phyloP scores from a whole-genome alignment of 495 filamentous ascomycete genomes.

The Ramalina peruviana region DNA sequence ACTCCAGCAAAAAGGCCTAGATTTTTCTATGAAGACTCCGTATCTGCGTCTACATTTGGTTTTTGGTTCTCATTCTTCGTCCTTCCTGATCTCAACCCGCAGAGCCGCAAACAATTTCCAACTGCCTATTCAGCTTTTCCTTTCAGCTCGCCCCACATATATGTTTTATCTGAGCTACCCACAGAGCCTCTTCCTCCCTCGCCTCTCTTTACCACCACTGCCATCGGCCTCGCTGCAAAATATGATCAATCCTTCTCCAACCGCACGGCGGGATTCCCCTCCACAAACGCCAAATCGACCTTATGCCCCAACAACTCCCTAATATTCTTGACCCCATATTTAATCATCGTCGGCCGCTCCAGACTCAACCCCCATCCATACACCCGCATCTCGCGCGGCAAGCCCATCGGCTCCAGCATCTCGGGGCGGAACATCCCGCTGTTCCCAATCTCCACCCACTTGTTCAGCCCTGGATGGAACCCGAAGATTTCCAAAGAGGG shows the following conservation, averaged over 20 bases:
- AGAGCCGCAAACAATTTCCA: too few relatives aligned
- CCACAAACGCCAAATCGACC: slow-evolving; percentile 71
- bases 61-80: too few relatives aligned
- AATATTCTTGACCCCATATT: slow-evolving; percentile 62
- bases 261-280: slow-evolving; percentile 69
- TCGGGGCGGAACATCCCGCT: slow-evolving; percentile 96
- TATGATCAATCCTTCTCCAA: slow-evolving; percentile 35
- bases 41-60: too few relatives aligned
- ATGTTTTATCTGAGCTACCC: too few relatives aligned
- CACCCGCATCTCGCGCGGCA: slow-evolving; percentile 74
- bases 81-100: too few relatives aligned
- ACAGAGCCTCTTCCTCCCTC: too few relatives aligned
- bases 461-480: slow-evolving; percentile 70
- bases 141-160: too few relatives aligned
- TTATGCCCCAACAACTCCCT: slow-evolving; percentile 76
- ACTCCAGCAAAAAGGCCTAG: too few relatives aligned
- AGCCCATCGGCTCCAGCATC: slow-evolving; percentile 82
- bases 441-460: slow-evolving; percentile 95
- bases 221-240: too few relatives aligned
- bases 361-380: slow-evolving; percentile 86
- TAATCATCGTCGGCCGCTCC: slow-evolving; percentile 97
- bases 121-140: too few relatives aligned
- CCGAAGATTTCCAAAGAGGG: slow-evolving; percentile 95
- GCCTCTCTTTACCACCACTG: too few relatives aligned
- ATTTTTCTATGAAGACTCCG: too few relatives aligned